Evolutionary conservation across 768 basidiomycete species (phyloP).

Genomic region (Naganishia antarctica): DNA sequence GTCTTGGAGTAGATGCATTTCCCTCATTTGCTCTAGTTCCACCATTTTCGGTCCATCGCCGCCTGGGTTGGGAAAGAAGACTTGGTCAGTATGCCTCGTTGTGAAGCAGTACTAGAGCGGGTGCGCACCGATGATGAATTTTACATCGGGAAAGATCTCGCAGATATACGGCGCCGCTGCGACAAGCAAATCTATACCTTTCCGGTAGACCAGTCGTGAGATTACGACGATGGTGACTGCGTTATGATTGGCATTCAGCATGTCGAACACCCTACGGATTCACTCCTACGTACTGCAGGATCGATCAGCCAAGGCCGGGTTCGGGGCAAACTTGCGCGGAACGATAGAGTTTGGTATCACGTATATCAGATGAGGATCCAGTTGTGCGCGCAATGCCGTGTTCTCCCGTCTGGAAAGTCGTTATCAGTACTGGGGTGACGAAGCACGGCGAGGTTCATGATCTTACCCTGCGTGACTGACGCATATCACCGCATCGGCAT

Average conservation of each 20-base stretch:
- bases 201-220: slow-evolving; percentile 85
- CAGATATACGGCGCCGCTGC: slow-evolving; percentile 89
- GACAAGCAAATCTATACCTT: slow-evolving; percentile 91
- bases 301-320: slow-evolving; percentile 44
- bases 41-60: slow-evolving; percentile 94
- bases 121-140: slow-evolving; percentile 72
- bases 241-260: not conserved
- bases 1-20: slow-evolving; percentile 82
- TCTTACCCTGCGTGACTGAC: slow-evolving; percentile 91
- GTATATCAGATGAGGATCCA: slow-evolving; percentile 68
- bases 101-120: too few species aligned
- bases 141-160: slow-evolving; percentile 73
- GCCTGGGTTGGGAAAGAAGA: slow-evolving; percentile 53
- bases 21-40: slow-evolving; percentile 90
- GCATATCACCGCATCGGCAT: slow-evolving; percentile 90
- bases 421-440: not conserved
- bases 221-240: slow-evolving; percentile 86
- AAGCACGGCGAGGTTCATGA: not conserved
- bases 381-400: slow-evolving; percentile 77
- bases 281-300: slow-evolving; percentile 52
- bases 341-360: slow-evolving; percentile 92
- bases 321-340: slow-evolving; percentile 76
- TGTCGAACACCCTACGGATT: not conserved
- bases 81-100: not conserved
- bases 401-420: slow-evolving; percentile 75